Evolutionary conservation across 768 basidiomycete species (phyloP).

Genomic region (Trametes villosa): DNA sequence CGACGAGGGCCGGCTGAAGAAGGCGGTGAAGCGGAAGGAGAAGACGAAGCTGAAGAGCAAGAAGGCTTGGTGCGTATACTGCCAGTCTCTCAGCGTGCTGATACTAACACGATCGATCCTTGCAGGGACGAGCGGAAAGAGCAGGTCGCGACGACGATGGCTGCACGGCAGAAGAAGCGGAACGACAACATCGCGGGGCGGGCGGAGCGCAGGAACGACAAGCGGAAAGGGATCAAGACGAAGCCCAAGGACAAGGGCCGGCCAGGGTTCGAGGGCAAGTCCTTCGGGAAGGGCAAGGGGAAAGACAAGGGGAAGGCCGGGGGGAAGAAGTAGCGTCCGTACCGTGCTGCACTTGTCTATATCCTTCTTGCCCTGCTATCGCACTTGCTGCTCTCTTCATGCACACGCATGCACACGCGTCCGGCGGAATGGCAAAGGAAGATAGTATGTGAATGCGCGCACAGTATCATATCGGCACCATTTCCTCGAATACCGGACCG

Average conservation of each 20-base stretch:
- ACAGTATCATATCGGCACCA: not conserved
- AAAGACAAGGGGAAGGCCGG: slow-evolving; percentile 26
- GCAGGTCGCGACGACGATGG: slow-evolving; percentile 71
- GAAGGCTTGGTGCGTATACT: slow-evolving; percentile 73
- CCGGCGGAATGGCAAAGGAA: not conserved
- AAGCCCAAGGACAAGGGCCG: slow-evolving; percentile 64
- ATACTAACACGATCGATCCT: slow-evolving; percentile 3
- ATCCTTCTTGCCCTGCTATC: not conserved
- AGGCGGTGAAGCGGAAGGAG: slow-evolving; percentile 91
- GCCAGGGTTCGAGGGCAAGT: slow-evolving; percentile 88
- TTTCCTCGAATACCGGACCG: slow-evolving; percentile 29
- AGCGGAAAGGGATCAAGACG: slow-evolving; percentile 54
- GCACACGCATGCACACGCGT: not conserved
- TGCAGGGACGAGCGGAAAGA: slow-evolving; percentile 87
- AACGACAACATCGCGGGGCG: slow-evolving; percentile 88
- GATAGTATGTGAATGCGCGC: no score
- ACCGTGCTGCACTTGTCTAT: not conserved
- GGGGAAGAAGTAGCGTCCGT: slow-evolving; percentile 5
- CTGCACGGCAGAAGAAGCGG: slow-evolving; percentile 88
- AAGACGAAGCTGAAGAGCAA: slow-evolving; percentile 86
- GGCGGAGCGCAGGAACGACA: slow-evolving; percentile 72
- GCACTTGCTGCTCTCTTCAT: not conserved
- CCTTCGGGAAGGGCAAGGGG: slow-evolving; percentile 59
- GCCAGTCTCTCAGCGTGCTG: not conserved
- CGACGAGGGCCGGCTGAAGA: slow-evolving; percentile 83